Evolutionary conservation across 2,329 filamentous ascomycete genomes (phyloP), one percentile per base, ranked within the genome.

Genomic region (Pseudopithomyces maydicus): DNA sequence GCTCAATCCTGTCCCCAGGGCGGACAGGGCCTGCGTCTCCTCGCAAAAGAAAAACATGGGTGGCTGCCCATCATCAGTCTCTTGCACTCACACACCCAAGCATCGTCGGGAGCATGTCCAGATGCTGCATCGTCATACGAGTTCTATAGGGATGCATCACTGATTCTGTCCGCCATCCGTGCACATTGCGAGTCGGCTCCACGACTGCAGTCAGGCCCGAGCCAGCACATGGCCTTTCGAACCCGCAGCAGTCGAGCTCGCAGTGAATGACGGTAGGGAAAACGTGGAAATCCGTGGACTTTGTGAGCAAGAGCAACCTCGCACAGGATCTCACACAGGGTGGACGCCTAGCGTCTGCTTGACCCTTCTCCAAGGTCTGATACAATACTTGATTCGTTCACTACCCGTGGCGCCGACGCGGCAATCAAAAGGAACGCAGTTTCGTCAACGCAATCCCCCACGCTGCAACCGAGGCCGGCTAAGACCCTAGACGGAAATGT

Each of bases 11-110:
- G 56, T 56, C 54, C 61, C 62, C 68, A 68, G 64, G 66, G 64
- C 62, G 67, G 61, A 54, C 67, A 64, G 65, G 67, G 65, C 68
- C 70, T 51, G 64, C 63, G 64, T 56, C 55, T 58, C 55, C 63
- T 70, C 61, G 65, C 68, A 73, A 74, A 72, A 73, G 65, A 67
- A 74, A 71, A 69, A 59, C 59, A 64, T 60, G 59, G 63, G 66
- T 65, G 63, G 63, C 63, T 57, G 62, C 29, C 26, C 44, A 51
- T 58, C 44, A 61, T 59, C 32, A 6, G 26, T 33, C 10, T 45
- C 26, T 33, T 7, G n/a, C 61, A 66, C 58, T 58, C 62, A 62
- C 58, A 58, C 62, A 62, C 64, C 61, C 61, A 59, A 32, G 17
- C 26, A 17, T 12, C 20, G 23, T 43, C 20, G 23, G 19, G 19